Evolutionary conservation across 352 stramenopile species (phyloP).

Genomic region (Globisporangium okanoganense): DNA sequence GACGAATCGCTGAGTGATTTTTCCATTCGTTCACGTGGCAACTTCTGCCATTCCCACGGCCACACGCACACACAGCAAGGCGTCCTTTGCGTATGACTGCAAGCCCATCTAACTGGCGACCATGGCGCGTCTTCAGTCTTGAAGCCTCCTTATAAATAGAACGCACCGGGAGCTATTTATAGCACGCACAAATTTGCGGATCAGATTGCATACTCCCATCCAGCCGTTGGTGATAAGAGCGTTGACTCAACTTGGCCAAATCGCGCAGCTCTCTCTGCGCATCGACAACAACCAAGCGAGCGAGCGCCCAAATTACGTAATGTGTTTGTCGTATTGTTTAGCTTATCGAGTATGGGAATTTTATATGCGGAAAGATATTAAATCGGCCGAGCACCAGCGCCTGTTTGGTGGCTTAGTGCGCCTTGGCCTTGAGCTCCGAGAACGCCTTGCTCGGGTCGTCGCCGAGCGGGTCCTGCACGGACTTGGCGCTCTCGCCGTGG

Average conservation of each 20-base stretch:
- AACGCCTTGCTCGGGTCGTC: slow-evolving; percentile 51
- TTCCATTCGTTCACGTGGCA: not conserved
- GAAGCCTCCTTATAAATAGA: not conserved
- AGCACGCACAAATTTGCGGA: not conserved
- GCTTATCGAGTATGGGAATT: not conserved
- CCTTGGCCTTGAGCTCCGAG: slow-evolving; percentile 51
- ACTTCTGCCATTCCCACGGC: not conserved
- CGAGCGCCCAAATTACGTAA: too few relatives aligned
- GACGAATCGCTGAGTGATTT: slow-evolving; percentile 2
- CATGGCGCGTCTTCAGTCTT: not conserved
- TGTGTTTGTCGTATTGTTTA: slow-evolving; percentile 2
- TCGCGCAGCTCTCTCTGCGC: too few relatives aligned
- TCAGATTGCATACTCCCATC: not conserved
- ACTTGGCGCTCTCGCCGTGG: slow-evolving; percentile 24
- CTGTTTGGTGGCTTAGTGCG: not conserved
- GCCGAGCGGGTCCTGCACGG: slow-evolving; percentile 46
- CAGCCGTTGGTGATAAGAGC: not conserved
- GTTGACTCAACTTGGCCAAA: too few relatives aligned
- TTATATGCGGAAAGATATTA: not conserved
- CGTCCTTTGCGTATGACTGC: too few relatives aligned
- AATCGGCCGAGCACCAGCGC: not conserved
- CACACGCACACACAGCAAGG: too few relatives aligned
- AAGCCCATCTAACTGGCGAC: too few relatives aligned
- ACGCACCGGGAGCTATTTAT: not conserved
- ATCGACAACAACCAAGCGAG: too few relatives aligned